phyloP scores from a whole-genome alignment of 441 rosid species.

The Pelargonium australe region DNA sequence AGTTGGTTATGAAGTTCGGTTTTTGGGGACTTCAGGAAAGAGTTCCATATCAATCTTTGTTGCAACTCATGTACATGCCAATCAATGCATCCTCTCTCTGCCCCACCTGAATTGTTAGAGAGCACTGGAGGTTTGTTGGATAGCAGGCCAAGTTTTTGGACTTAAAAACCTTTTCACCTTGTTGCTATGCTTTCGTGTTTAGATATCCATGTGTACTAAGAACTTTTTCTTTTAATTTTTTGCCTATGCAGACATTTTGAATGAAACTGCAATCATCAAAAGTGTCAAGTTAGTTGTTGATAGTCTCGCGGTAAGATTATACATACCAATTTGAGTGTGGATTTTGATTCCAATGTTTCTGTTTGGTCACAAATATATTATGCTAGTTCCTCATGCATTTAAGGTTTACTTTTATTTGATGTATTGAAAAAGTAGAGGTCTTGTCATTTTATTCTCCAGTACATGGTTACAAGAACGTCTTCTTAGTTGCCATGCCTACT shows the following conservation, averaged over 20 bases:
- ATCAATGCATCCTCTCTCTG: constrained; percentile 14
- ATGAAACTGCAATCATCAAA: constrained; percentile 56
- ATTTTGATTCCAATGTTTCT: constrained; percentile 52
- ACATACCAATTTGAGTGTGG: no score
- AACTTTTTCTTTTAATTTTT: neutral
- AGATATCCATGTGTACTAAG: no score
- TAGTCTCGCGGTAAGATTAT: constrained; percentile 93
- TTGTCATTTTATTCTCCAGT: neutral
- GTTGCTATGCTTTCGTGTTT: constrained; percentile 13
- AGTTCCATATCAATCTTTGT: constrained; percentile 5
- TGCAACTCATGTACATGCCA: neutral
- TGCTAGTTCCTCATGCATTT: no score
- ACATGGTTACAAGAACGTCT: neutral
- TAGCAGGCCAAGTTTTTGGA: constrained; percentile 46
- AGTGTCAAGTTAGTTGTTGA: constrained; percentile 85
- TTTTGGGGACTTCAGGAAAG: neutral
- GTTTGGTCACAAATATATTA: constrained; percentile 36
- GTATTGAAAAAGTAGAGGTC: neutral
- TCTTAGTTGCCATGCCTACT: neutral
- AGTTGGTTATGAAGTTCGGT: neutral
- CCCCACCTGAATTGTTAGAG: constrained; percentile 70
- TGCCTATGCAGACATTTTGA: constrained; percentile 45
- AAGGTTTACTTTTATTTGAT: no score
- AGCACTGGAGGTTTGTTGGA: constrained; percentile 74
- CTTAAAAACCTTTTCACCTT: constrained; percentile 17